A percentile compares a stretch with the other conserved stretches of the same genome.
Evolutionary conservation across 345 rosid species (phyloP).

Genomic region (Ailanthus altissimus): DNA sequence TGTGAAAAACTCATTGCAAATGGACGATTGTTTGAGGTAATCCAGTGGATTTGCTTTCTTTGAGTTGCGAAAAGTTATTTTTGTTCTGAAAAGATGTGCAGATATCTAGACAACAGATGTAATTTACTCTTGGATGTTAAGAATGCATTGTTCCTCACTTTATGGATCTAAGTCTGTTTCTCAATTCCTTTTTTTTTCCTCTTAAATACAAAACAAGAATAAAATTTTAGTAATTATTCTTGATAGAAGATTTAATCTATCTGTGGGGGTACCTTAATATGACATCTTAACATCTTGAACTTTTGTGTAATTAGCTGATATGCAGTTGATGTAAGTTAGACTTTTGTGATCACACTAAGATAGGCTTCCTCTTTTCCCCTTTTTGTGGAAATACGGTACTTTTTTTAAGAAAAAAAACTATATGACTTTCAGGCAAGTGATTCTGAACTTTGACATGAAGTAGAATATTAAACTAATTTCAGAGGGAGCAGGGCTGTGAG

Average conservation of each 20-base stretch:
- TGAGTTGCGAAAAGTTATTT: background rate
- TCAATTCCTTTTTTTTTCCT: too few species aligned
- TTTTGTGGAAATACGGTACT: background rate
- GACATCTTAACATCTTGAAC: background rate
- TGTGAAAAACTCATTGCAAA: constrained; percentile 58
- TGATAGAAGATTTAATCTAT: background rate
- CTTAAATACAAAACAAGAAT: too few species aligned
- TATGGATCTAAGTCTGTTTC: background rate
- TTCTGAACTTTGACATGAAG: background rate
- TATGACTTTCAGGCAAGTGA: background rate
- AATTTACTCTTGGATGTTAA: background rate
- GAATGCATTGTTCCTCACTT: background rate
- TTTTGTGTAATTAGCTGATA: background rate
- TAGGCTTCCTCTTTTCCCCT: background rate
- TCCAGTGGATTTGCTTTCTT: constrained; percentile 9
- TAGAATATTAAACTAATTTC: background rate
- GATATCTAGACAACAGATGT: background rate
- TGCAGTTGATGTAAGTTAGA: background rate
- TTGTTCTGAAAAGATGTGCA: background rate
- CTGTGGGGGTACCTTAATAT: background rate
- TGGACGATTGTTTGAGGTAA: constrained; percentile 81
- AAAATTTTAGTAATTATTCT: background rate
- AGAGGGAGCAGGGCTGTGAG: background rate
- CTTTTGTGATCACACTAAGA: background rate
- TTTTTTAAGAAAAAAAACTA: background rate